Evolutionary conservation across 208 protist species (phyloP), one percentile per base, ranked within the genome.

Genomic region (Trypanosoma boissoni): DNA sequence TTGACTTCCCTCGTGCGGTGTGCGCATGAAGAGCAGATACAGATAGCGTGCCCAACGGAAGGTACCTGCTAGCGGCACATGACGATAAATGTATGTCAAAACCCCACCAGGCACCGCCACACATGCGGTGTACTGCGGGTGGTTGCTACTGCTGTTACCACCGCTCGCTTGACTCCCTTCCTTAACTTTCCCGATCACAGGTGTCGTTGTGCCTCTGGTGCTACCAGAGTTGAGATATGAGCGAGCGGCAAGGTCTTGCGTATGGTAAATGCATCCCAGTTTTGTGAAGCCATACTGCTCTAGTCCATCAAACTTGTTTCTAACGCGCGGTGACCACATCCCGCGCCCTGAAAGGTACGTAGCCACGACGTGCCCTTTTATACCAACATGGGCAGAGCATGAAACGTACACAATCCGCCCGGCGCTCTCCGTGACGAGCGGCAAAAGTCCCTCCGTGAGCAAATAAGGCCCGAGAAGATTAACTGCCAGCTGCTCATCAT

Each of bases 231-330:
- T 43, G 21, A 65, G 68, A 61, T 85, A 93, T 1, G 83, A 78
- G 27, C 83, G 69, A n/a, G 75, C 27, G 18, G 87, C 87, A 29
- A 91, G 73, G 41, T 91, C 76, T 68, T 91, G 83, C 9, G 83
- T 79, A 68, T 88, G 80, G 31, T 88, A 89, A 37, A 91, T 90
- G 52, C 80, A 87, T n/a, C 80, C 80, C 7, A 91, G 80, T 69
- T 93, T 90, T 43, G 86, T 89, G 57, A 93, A 83, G 20, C 81
- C 86, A 62, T 91, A 91, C 78, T 91, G 86, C 72, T 93, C 83
- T 7, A 88, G 55, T 5, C 74, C 82, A 45, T 93, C 78, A 65
- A 87, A 91, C 64, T 76, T 65, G 55, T 80, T 54, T 2, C 73
- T 73, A 27, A 86, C 76, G 9, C 75, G 70, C 16, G 68, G 72